Conservation (phyloP, 1,139 yeast species). For the Geotrichum macrosporum region DNA sequence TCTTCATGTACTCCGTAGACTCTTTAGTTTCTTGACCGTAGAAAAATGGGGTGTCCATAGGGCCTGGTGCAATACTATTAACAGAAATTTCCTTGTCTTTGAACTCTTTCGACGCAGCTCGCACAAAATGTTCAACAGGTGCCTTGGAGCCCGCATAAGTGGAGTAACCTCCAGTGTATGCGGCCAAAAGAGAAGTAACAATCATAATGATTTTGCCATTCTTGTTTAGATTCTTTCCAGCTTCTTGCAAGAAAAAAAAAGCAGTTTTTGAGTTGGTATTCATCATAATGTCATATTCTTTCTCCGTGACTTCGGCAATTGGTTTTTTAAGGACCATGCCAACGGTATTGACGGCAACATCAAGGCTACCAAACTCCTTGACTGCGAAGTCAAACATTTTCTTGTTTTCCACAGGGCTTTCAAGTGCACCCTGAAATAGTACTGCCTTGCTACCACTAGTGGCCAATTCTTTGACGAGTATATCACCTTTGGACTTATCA, state of each 20-base stretch:
- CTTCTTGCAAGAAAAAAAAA: conserved; percentile 57
- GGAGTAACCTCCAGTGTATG: conserved; percentile 56
- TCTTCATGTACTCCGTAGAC: conserved; percentile 53
- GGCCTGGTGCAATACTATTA: conserved; percentile 63
- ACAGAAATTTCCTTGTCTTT: conserved; percentile 48
- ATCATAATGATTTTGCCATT: conserved; percentile 54
- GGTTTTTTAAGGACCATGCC: conserved; percentile 65
- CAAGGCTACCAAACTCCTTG: conserved; percentile 46
- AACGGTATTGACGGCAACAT: conserved; percentile 61
- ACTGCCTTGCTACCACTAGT: conserved; percentile 44
- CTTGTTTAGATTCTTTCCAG: conserved; percentile 48
- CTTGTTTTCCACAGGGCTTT: conserved; percentile 43
- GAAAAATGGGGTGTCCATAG: conserved; percentile 68
- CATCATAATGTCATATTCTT: conserved; percentile 54
- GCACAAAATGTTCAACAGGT: conserved; percentile 55
- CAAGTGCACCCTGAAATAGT: conserved; percentile 46
- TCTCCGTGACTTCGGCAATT: conserved; percentile 46
- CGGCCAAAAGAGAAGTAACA: conserved; percentile 63
- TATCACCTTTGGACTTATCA: conserved; percentile 42
- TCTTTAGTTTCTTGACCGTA: conserved; percentile 55
- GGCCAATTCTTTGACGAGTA: conserved; percentile 42
- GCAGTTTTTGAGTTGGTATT: conserved; percentile 55
- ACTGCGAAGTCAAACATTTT: conserved; percentile 47
- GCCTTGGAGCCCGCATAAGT: conserved; percentile 60
- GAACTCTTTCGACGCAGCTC: conserved; percentile 57